Evolutionary conservation across 805 yeast species (phyloP).

Genomic region (Ogataea sp.): DNA sequence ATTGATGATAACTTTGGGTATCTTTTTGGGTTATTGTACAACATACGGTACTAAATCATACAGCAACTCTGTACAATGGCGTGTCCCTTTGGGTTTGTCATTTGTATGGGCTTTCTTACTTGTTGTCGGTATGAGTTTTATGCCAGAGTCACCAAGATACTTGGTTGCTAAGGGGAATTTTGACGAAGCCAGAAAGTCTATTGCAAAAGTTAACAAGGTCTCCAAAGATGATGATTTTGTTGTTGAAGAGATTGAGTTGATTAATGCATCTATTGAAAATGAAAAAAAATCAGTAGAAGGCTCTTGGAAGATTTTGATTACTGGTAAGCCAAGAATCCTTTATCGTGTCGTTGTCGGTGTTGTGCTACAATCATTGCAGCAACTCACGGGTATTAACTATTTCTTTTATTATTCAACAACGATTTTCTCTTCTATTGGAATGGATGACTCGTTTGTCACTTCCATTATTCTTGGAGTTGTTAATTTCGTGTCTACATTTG

Average conservation of each 20-base stretch:
- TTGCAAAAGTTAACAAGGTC: slow-evolving; percentile 39
- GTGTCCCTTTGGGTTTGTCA: slow-evolving; percentile 50
- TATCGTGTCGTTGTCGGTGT: slow-evolving; percentile 40
- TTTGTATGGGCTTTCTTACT: slow-evolving; percentile 50
- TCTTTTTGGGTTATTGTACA: slow-evolving; percentile 61
- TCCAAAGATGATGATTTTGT: slow-evolving; percentile 22
- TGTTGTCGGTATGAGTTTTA: slow-evolving; percentile 44
- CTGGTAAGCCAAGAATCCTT: slow-evolving; percentile 41
- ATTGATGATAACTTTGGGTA: slow-evolving; percentile 63
- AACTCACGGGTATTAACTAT: slow-evolving; percentile 66
- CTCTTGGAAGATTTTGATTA: slow-evolving; percentile 41
- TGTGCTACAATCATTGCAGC: slow-evolving; percentile 55
- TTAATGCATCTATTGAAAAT: slow-evolving; percentile 37
- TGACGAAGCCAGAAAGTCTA: slow-evolving; percentile 44
- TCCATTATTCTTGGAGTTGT: slow-evolving; percentile 37
- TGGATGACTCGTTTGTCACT: slow-evolving; percentile 37
- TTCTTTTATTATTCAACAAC: slow-evolving; percentile 65
- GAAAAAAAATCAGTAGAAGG: slow-evolving; percentile 44
- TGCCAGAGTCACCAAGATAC: slow-evolving; percentile 71
- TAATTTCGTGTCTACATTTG: slow-evolving; percentile 40
- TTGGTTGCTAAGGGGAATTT: slow-evolving; percentile 44
- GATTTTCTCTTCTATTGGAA: slow-evolving; percentile 45
- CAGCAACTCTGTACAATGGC: slow-evolving; percentile 50
- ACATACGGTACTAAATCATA: slow-evolving; percentile 51
- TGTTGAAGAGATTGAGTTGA: slow-evolving; percentile 25